Conservation (phyloP, 2,329 filamentous ascomycete genomes). For the Aureobasidium sp. region DNA sequence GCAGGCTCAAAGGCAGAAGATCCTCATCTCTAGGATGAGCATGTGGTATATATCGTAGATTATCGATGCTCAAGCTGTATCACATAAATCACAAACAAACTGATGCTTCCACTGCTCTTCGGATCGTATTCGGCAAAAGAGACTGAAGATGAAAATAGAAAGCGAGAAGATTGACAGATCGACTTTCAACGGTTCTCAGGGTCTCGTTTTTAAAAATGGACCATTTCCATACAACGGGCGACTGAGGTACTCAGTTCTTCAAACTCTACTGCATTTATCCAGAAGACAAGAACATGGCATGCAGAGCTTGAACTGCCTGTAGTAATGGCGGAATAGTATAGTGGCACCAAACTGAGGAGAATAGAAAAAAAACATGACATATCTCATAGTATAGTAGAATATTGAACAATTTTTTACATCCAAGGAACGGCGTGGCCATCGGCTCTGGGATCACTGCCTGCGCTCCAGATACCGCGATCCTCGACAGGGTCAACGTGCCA, state of each 20-base stretch:
- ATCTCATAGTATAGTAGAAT: conserved; percentile 1
- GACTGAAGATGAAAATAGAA: not conserved
- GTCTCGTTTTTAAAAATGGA: conserved; percentile 11
- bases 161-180: not conserved
- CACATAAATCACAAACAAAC: too few relatives aligned
- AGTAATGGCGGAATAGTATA: too few relatives aligned
- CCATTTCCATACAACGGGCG: not conserved
- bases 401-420: conserved; percentile 1
- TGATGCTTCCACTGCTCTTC: not conserved
- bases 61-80: too few relatives aligned
- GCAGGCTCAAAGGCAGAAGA: not conserved
- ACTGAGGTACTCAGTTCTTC: not conserved
- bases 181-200: not conserved
- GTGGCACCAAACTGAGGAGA: not conserved
- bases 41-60: too few relatives aligned
- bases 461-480: conserved; percentile 80
- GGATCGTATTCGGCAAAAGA: not conserved
- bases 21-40: not conserved
- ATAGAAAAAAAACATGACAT: not conserved
- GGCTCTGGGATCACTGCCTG: conserved; percentile 87
- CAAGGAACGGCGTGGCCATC: conserved; percentile 76
- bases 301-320: not conserved
- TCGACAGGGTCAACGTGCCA: conserved; percentile 74
- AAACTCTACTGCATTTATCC: not conserved
- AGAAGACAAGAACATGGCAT: not conserved